These are phyloP conservation scores for Globisporangium nagaii DNA, from an alignment of 352 stramenopile species.

Conservation along the genomic window DNA sequence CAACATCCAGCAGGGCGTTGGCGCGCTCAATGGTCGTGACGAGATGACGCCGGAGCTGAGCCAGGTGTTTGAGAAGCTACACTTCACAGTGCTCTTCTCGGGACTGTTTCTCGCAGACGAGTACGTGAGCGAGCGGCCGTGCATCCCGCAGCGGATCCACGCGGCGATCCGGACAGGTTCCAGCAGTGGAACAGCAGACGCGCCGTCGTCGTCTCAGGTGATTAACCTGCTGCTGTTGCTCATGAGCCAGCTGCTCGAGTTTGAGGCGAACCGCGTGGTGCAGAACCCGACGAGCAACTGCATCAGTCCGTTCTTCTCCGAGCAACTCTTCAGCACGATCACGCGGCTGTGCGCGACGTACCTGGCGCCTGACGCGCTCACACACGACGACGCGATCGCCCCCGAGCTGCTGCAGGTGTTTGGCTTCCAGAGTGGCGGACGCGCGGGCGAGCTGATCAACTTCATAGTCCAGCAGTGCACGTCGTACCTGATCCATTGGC, in stretches of 20 bases:
- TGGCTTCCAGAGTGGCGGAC: constrained; percentile 46
- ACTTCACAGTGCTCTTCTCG: constrained; percentile 75
- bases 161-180: constrained; percentile 22
- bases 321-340: constrained; percentile 66
- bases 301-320: constrained; percentile 78
- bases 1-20: constrained; percentile 36
- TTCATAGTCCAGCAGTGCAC: constrained; percentile 68
- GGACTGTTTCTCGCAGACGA: constrained; percentile 78
- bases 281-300: constrained; percentile 44
- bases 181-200: not conserved
- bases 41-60: constrained; percentile 51
- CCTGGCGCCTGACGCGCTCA: constrained; percentile 42
- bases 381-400: constrained; percentile 29
- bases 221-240: constrained; percentile 63
- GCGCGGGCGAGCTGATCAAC: constrained; percentile 49
- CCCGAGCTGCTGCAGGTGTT: constrained; percentile 60
- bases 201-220: constrained; percentile 22
- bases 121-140: constrained; percentile 63
- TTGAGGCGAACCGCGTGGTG: constrained; percentile 54
- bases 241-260: constrained; percentile 66
- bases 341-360: constrained; percentile 77
- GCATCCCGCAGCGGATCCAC: constrained; percentile 58
- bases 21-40: constrained; percentile 35
- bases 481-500: constrained; percentile 76
- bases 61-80: constrained; percentile 72